Evolutionary conservation across 495 filamentous ascomycete genomes (phyloP).

Genomic region (Rhypophila decipiens): DNA sequence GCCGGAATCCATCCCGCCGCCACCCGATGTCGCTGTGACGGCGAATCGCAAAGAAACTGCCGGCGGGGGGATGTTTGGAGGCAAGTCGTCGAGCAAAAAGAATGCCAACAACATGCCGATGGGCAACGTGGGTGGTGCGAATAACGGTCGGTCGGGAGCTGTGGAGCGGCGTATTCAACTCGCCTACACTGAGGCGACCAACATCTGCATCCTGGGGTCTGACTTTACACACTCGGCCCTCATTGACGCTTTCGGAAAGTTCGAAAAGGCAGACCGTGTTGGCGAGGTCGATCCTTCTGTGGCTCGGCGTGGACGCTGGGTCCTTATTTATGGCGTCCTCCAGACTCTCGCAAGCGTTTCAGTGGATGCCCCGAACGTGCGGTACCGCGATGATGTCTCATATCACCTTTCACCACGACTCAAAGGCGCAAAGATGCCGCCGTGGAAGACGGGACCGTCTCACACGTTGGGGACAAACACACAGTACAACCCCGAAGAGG

Average conservation of each 20-base stretch:
- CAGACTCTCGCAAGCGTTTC: conserved; percentile 63
- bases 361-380: conserved; percentile 56
- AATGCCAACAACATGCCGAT: conserved; percentile 5
- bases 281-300: conserved; percentile 46
- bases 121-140: conserved; percentile 7
- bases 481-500: conserved; percentile 32
- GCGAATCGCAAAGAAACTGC: conserved; percentile 3
- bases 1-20: conserved; percentile 43
- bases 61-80: conserved; percentile 11
- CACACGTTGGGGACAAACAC: background rate
- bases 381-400: conserved; percentile 51
- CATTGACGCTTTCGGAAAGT: conserved; percentile 31
- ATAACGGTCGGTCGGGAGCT: conserved; percentile 16
- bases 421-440: conserved; percentile 48
- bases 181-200: conserved; percentile 61
- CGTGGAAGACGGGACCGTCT: conserved; percentile 45
- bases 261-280: conserved; percentile 53
- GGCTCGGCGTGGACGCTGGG: conserved; percentile 63
- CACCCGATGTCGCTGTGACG: conserved; percentile 4
- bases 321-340: conserved; percentile 64
- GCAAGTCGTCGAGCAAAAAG: conserved; percentile 30
- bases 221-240: conserved; percentile 1
- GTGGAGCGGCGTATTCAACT: conserved; percentile 47
- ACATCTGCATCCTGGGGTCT: conserved; percentile 36
- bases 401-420: conserved; percentile 60